phyloP scores from a whole-genome alignment of 495 filamentous ascomycete species.

The Trichoderma virens region DNA sequence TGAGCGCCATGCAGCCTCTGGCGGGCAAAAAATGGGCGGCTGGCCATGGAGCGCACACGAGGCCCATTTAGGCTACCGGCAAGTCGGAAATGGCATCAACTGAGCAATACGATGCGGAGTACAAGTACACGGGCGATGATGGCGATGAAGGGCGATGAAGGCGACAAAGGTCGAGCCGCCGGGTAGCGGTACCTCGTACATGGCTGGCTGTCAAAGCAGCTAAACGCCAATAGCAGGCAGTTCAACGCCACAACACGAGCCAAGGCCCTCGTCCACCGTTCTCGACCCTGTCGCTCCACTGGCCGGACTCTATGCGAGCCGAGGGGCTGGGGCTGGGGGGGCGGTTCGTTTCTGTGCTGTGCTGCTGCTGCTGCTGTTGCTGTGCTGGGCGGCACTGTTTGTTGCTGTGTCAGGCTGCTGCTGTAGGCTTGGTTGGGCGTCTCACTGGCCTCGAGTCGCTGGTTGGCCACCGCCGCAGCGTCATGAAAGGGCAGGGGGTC shows the following conservation, averaged over 20 bases:
- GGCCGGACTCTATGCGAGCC: background rate
- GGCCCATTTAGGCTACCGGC: background rate
- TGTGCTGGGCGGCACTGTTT: background rate
- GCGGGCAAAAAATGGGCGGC: background rate
- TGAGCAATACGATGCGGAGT: background rate
- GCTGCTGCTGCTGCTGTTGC: background rate
- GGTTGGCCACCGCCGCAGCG: too few relatives aligned
- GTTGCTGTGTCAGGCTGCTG: background rate
- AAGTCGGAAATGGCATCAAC: background rate
- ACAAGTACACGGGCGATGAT: too few relatives aligned
- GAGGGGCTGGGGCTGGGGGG: background rate
- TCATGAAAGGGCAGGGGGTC: too few relatives aligned
- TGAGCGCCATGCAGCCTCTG: background rate
- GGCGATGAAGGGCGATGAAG: too few relatives aligned
- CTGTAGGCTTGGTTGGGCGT: background rate
- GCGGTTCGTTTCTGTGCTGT: background rate
- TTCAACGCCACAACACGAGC: slow-evolving; percentile 3
- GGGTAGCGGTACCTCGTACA: background rate
- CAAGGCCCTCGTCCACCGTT: background rate
- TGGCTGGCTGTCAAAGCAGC: background rate
- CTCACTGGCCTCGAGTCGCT: background rate
- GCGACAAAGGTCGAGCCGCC: too few relatives aligned
- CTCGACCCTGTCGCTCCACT: slow-evolving; percentile 1
- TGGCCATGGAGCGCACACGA: background rate
- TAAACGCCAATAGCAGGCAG: background rate